These are phyloP conservation scores for Paragyromitra xinjiangensis DNA, from an alignment of 495 filamentous ascomycete genomes.

Conservation along the genomic window DNA sequence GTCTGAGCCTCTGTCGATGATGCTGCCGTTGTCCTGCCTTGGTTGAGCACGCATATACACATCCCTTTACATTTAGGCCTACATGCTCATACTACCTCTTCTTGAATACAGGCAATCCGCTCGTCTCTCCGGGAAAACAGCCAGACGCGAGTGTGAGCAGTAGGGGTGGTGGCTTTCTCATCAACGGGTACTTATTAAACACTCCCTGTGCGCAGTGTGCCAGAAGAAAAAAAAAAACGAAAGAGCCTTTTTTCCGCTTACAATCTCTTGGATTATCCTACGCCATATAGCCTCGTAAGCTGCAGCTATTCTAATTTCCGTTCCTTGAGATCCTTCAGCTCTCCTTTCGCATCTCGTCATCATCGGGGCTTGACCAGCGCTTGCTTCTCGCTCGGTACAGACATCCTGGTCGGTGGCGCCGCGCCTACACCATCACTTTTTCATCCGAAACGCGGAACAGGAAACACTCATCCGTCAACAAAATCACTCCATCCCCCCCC, in stretches of 20 bases:
- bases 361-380: constrained; percentile 31
- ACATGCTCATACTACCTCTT: constrained; percentile 53
- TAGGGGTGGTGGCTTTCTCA: constrained; percentile 34
- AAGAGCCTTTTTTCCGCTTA: constrained; percentile 39
- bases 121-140: constrained; percentile 47
- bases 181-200: constrained; percentile 52
- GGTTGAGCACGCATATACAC: constrained; percentile 52
- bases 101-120: constrained; percentile 51
- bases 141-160: constrained; percentile 33
- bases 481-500: constrained; percentile 28
- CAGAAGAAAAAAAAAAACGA: constrained; percentile 44
- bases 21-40: constrained; percentile 50
- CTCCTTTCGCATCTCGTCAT: constrained; percentile 43
- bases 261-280: constrained; percentile 23
- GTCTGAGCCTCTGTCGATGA: constrained; percentile 53
- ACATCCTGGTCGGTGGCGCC: constrained; percentile 47
- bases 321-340: constrained; percentile 25
- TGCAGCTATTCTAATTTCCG: constrained; percentile 43
- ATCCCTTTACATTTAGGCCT: constrained; percentile 51
- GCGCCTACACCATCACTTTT: constrained; percentile 52
- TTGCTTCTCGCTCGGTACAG: constrained; percentile 43
- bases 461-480: constrained; percentile 49
- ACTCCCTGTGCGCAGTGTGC: constrained; percentile 43
- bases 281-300: constrained; percentile 33
- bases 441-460: constrained; percentile 45